phyloP scores from a whole-genome alignment of 352 stramenopile species.

The Pythium scleroteichum region DNA sequence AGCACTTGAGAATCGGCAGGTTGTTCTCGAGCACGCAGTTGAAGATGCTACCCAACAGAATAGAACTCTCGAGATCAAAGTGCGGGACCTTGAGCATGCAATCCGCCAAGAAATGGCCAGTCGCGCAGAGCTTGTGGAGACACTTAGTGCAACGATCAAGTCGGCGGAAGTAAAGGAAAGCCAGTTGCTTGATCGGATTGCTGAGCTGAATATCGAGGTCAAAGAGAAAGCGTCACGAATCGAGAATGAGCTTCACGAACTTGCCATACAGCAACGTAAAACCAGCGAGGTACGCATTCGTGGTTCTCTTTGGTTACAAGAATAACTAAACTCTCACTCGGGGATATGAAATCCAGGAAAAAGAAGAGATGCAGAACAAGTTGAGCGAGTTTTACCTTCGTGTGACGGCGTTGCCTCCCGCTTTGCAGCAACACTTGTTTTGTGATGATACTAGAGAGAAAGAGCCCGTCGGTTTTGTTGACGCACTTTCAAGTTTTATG shows the following conservation, averaged over 20 bases:
- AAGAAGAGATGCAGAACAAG: constrained; percentile 78
- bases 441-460: constrained; percentile 33
- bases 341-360: constrained; percentile 45
- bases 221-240: constrained; percentile 65
- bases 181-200: constrained; percentile 42
- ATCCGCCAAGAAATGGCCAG: constrained; percentile 61
- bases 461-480: constrained; percentile 61
- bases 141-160: constrained; percentile 62
- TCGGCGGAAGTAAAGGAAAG: constrained; percentile 51
- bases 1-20: constrained; percentile 44
- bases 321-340: not conserved
- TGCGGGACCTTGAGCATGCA: constrained; percentile 52
- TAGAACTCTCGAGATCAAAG: constrained; percentile 39
- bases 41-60: constrained; percentile 39
- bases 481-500: constrained; percentile 78
- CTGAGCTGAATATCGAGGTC: constrained; percentile 52
- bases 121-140: constrained; percentile 78
- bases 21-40: constrained; percentile 50
- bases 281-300: constrained; percentile 52
- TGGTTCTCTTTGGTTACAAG: no score
- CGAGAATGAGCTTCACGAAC: constrained; percentile 58
- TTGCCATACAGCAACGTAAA: constrained; percentile 55
- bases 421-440: constrained; percentile 77
- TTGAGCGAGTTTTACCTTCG: constrained; percentile 79
- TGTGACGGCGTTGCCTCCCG: constrained; percentile 60